Conservation (phyloP, 2,329 filamentous ascomycete species). For the Aschersonia sp. region DNA sequence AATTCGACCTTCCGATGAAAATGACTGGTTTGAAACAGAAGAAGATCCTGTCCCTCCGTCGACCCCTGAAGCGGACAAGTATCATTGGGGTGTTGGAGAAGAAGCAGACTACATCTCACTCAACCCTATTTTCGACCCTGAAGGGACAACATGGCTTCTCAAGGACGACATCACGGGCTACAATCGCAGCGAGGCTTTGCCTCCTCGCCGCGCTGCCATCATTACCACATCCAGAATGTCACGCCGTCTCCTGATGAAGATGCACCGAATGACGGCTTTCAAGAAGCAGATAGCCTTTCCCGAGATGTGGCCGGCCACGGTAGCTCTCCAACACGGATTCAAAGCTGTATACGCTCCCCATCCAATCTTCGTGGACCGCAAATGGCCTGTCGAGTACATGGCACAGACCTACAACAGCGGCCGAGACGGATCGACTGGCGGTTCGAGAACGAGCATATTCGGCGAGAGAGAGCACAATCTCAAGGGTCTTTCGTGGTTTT, state of each 20-base stretch:
- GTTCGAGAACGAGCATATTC: constrained; percentile 57
- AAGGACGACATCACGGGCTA: constrained; percentile 75
- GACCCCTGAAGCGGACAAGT: constrained; percentile 61
- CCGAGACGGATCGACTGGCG: constrained; percentile 60
- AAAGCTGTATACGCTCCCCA: constrained; percentile 90
- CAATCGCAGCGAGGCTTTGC: constrained; percentile 44
- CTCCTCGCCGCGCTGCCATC: constrained; percentile 70
- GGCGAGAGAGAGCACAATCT: constrained; percentile 85
- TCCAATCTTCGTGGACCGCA: constrained; percentile 73
- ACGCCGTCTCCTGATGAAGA: constrained; percentile 61
- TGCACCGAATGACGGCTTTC: constrained; percentile 81
- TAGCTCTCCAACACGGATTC: constrained; percentile 79
- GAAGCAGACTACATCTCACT: constrained; percentile 86
- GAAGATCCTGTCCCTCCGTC: constrained; percentile 63
- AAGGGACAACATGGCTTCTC: constrained; percentile 73
- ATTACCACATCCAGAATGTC: constrained; percentile 81
- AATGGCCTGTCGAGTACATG: constrained; percentile 70
- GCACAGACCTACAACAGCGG: constrained; percentile 71
- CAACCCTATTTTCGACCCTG: constrained; percentile 83
- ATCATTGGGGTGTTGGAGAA: constrained; percentile 78
- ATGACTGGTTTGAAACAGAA: constrained; percentile 59
- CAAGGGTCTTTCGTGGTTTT: constrained; percentile 79
- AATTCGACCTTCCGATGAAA: constrained; percentile 48
- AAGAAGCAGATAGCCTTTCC: constrained; percentile 85
- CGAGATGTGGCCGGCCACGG: constrained; percentile 89